Evolutionary conservation across 495 filamentous ascomycete species (phyloP), one percentile per base, ranked within the genome.

Genomic region (Penicillium samsonianum): DNA sequence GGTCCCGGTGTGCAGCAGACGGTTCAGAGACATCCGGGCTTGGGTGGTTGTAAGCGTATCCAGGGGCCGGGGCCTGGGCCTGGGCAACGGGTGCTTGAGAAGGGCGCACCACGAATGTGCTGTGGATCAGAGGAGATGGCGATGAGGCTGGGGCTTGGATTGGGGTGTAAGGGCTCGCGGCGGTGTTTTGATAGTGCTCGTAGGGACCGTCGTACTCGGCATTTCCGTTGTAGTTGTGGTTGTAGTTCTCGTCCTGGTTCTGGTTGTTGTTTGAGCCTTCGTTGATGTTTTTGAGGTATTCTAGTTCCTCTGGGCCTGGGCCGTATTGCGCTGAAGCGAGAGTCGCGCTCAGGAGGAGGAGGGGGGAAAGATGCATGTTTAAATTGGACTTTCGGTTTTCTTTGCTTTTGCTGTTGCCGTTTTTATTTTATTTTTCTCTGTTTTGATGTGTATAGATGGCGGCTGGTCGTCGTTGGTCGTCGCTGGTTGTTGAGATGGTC

Each of bases 361-460:
- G 50, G 28, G 52, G 41, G 46, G 57, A 47, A 33, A 64, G 4
- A 9, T 62, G 55, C 65, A 67, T 67, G 19, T 53, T 60, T 48
- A 12, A 11, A 20, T 14, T 31, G 25, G 0, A 0, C 0, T 26
- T 45, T 3, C 0, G 20, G n/a, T 0, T 42, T 31, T 31, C 7
- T 19, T 20, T 37, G 33, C 33, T 26, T 4, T 19, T 48, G 19
- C 2, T 30, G 5, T 17, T 40, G n/a, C n/a, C n/a, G 5, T 8
- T 28, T 40, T 28, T 33, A 5, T 1, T 47, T n/a, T 14, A 3
- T 17, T 37, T 8, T 25, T 37, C 23, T 38, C 1, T 22, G 35
- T 5, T 38, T 38, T 9, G 7, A 35, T 0, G 19, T 25, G 42
- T 44, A 7, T 26, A 28, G 1, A 51, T 51, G 20, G 48, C 35